phyloP scores from a whole-genome alignment of 169 alveolate genomes.

The Eimeria falciformis region DNA sequence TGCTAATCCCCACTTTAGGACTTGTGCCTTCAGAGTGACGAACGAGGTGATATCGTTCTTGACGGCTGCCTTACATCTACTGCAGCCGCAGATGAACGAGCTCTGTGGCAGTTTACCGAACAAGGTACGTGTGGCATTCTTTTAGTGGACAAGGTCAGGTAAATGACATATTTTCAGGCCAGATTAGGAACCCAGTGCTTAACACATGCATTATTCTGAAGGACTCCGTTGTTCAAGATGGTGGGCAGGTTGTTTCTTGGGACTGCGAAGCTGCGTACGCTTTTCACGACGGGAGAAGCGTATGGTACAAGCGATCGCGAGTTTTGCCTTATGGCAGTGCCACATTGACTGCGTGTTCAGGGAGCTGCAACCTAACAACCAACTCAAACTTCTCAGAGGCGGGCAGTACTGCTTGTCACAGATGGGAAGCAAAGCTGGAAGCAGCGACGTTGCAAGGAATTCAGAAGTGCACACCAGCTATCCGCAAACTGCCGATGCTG shows the following conservation, averaged over 20 bases:
- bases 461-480: slow-evolving; percentile 85
- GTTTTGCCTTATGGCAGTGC: too few species aligned
- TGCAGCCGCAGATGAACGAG: slow-evolving; percentile 63
- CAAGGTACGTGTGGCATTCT: slow-evolving; percentile 25
- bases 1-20: slow-evolving; percentile 5
- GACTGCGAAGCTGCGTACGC: slow-evolving; percentile 78
- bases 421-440: slow-evolving; percentile 90
- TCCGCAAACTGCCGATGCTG: slow-evolving; percentile 83
- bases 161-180: slow-evolving; percentile 29
- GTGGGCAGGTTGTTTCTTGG: slow-evolving; percentile 83
- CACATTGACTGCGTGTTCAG: slow-evolving; percentile 70
- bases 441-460: slow-evolving; percentile 88
- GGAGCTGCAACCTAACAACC: slow-evolving; percentile 92
- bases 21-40: slow-evolving; percentile 70
- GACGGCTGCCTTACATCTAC: slow-evolving; percentile 63
- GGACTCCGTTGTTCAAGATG: slow-evolving; percentile 85
- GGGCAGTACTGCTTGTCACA: slow-evolving; percentile 93
- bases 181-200: slow-evolving; percentile 80
- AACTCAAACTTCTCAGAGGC: slow-evolving; percentile 88
- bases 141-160: neutral
- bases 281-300: slow-evolving; percentile 73
- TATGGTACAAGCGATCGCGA: slow-evolving; percentile 69
- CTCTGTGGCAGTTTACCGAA: slow-evolving; percentile 74
- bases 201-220: slow-evolving; percentile 87
- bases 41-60: slow-evolving; percentile 67